phyloP scores from a whole-genome alignment of 2,329 filamentous ascomycete species.

The Leptosphaerulina australis region DNA sequence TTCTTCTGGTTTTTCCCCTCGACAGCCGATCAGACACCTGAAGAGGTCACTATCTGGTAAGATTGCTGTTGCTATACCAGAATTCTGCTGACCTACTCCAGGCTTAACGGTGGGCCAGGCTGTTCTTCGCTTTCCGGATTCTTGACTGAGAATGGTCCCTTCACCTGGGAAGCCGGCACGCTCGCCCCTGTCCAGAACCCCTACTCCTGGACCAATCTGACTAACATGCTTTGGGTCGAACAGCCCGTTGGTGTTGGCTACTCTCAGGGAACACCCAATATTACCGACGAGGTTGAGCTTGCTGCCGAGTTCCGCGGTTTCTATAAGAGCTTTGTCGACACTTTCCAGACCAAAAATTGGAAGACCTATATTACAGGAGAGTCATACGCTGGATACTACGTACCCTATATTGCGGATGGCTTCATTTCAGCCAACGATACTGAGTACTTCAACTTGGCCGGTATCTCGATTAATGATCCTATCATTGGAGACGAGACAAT shows the following conservation, averaged over 20 bases:
- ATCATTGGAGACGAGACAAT: slow-evolving; percentile 51
- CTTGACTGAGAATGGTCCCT: slow-evolving; percentile 76
- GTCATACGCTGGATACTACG: slow-evolving; percentile 62
- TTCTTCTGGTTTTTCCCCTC: slow-evolving; percentile 72
- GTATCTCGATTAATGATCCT: slow-evolving; percentile 58
- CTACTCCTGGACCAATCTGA: slow-evolving; percentile 68
- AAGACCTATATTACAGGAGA: slow-evolving; percentile 63
- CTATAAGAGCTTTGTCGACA: slow-evolving; percentile 61
- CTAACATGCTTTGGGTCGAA: slow-evolving; percentile 54
- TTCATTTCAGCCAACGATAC: slow-evolving; percentile 61
- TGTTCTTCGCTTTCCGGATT: slow-evolving; percentile 68
- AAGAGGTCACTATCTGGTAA: slow-evolving; percentile 66
- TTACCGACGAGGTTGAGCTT: slow-evolving; percentile 56
- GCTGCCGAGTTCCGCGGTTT: slow-evolving; percentile 57
- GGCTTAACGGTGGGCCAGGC: slow-evolving; percentile 50
- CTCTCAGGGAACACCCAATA: slow-evolving; percentile 51
- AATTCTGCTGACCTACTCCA: slow-evolving; percentile 15
- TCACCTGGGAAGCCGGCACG: slow-evolving; percentile 66
- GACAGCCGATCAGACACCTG: slow-evolving; percentile 54
- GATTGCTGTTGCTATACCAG: not conserved
- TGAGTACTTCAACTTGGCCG: slow-evolving; percentile 59
- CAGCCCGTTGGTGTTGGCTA: slow-evolving; percentile 58
- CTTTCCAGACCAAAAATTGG: slow-evolving; percentile 60
- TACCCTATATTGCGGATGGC: slow-evolving; percentile 63
- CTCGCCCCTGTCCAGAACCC: slow-evolving; percentile 67